Base-by-base conservation (phyloP, 352 stramenopile species). In the Blastocystis hominis region DNA sequence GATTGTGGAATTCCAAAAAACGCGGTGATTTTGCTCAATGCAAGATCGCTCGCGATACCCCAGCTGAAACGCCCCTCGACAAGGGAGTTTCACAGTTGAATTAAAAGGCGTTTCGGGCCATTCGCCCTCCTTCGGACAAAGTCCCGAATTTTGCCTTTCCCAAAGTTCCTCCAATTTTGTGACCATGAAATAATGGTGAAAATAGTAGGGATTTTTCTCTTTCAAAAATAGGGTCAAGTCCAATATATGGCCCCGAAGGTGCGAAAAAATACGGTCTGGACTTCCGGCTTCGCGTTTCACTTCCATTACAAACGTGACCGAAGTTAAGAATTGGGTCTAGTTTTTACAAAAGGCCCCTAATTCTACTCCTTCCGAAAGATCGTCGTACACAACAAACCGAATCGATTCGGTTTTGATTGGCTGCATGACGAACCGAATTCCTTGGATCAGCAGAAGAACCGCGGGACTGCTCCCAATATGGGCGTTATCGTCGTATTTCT, bases 141-240 rank as follows among this genome's bases (percentile, higher is more conserved):
- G 20, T 17, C 44, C 72, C 17, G 30, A 17, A 44, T 84, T 84
- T 24, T 15, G 9, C 4, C 36, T 24, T 3, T 42, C 17, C 5
- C 38, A 68, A 1, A 54, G n/a, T 36, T 66, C 7, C 36, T 47
- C 47, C 47, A 68, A 13, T 17, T 30, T 9, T 6, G 44, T 17
- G 10, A 84, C 24, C 36, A 34, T 53, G 34, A 84, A 66, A 24
- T 84, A 84, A 42, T 84, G 72, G 55, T 84, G 72, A 42, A 84
- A 84, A 20, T 53, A 54, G 34, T 47, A 84, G 20, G 13, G 13
- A 44, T 84, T 84, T 40, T 68, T 63, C 20, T 84, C 72, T 53
- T 84, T 84, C 47, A 84, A 46, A 15, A 38, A 13, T 9, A 66
- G 55, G 24, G 72, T 84, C 36, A 84, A 40, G 15, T 66, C 30